phyloP scores from a whole-genome alignment of 148 eudicot genomes.

The Agrostemma githago region DNA sequence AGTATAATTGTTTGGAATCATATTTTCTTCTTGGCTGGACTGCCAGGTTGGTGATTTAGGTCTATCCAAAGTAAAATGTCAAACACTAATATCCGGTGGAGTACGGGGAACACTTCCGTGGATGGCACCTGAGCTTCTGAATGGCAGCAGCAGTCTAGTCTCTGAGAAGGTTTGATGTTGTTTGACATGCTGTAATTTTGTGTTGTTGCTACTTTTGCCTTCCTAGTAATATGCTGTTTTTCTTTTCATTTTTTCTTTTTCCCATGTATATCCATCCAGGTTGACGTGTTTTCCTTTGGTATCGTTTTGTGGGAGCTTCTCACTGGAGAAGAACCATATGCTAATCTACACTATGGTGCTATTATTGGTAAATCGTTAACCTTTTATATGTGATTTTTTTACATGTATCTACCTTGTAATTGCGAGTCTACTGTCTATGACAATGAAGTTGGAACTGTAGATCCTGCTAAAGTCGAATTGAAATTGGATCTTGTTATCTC shows the following conservation, averaged over 20 bases:
- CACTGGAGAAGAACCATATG: constrained; percentile 92
- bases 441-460: not conserved
- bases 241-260: not conserved
- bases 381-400: not conserved
- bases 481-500: not conserved
- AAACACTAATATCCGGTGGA: constrained; percentile 87
- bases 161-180: constrained; percentile 65
- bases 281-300: constrained; percentile 93
- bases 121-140: constrained; percentile 98
- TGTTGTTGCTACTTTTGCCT: not conserved
- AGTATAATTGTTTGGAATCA: not conserved
- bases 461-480: not conserved
- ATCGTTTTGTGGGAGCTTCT: constrained; percentile 97
- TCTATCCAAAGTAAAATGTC: constrained; percentile 87
- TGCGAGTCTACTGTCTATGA: not conserved
- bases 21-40: constrained; percentile 4
- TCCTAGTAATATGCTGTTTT: not conserved
- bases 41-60: constrained; percentile 92
- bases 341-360: constrained; percentile 84
- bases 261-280: constrained; percentile 33
- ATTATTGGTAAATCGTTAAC: constrained; percentile 55
- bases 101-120: constrained; percentile 97
- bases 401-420: not conserved
- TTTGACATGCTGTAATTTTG: not conserved
- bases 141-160: constrained; percentile 86